Evolutionary conservation across 1,284 basidiomycete genomes (phyloP).

Genomic region (Leccinum huronense): DNA sequence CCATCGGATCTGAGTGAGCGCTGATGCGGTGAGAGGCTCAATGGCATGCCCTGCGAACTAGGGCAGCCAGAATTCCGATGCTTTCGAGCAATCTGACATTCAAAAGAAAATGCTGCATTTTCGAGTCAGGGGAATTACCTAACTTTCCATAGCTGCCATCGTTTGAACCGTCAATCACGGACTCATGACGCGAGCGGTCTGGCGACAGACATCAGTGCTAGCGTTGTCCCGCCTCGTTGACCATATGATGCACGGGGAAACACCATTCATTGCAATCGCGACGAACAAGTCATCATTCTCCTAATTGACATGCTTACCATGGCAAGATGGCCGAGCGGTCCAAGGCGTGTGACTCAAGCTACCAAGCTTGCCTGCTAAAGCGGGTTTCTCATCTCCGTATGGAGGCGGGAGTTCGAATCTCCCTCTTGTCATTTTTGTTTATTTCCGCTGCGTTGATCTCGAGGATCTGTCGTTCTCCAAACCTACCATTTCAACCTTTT

Average conservation of each 20-base stretch:
- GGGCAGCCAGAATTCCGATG: neutral
- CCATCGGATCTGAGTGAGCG: neutral
- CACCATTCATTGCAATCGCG: neutral
- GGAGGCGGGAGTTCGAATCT: conserved; percentile 37
- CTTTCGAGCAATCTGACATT: neutral
- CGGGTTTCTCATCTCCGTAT: conserved; percentile 23
- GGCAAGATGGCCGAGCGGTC: conserved; percentile 36
- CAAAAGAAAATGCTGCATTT: neutral
- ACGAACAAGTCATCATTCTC: neutral
- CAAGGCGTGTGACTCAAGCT: conserved; percentile 36
- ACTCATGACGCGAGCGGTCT: too few species aligned
- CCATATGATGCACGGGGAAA: neutral
- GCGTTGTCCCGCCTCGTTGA: neutral
- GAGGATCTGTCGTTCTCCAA: neutral
- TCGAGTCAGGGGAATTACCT: neutral
- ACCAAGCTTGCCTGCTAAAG: conserved; percentile 20
- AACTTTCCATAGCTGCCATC: too few species aligned
- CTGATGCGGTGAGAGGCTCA: neutral
- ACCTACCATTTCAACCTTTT: neutral
- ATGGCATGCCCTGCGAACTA: neutral
- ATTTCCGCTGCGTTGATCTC: neutral
- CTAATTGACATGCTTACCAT: neutral
- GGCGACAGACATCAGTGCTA: neutral
- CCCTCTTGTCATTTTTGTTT: conserved; percentile 27
- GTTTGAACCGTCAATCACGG: too few species aligned